Conservation (phyloP, 176 grass and related monocot species). For the Neostapfia colusana region DNA sequence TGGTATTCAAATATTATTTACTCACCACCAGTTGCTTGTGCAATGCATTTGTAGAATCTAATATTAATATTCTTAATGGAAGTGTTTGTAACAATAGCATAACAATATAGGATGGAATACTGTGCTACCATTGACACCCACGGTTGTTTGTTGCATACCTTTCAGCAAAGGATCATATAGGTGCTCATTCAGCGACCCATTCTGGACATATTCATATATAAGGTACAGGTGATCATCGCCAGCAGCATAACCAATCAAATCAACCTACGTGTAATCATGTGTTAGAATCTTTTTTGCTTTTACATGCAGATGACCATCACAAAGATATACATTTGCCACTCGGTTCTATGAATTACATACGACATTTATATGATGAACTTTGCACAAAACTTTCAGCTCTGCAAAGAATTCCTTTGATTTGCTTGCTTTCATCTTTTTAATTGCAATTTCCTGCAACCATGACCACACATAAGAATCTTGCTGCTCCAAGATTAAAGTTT, state of each 20-base stretch:
- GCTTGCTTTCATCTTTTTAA: conserved; percentile 78
- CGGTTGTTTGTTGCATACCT: conserved; percentile 32
- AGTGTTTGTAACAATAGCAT: no score
- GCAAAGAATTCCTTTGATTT: conserved; percentile 78
- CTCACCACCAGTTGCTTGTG: background rate
- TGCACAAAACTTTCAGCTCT: conserved; percentile 73
- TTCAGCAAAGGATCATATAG: conserved; percentile 73
- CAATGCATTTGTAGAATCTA: background rate
- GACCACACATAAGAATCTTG: conserved; percentile 1
- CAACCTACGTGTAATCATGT: conserved; percentile 50
- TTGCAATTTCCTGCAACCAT: conserved; percentile 54
- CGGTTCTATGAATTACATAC: conserved; percentile 33
- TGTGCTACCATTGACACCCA: conserved; percentile 3
- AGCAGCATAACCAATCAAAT: conserved; percentile 70
- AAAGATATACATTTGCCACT: conserved; percentile 7
- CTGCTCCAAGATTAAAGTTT: conserved; percentile 18
- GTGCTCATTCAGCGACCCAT: conserved; percentile 70
- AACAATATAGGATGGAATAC: background rate
- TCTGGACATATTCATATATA: conserved; percentile 73
- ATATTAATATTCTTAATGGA: background rate
- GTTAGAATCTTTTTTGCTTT: background rate
- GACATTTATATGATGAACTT: conserved; percentile 78
- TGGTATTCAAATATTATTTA: background rate
- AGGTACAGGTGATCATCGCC: conserved; percentile 66
- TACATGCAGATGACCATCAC: background rate